Evolutionary conservation across 805 yeast species (phyloP).

Genomic region (Nadsonia fulvescens): DNA sequence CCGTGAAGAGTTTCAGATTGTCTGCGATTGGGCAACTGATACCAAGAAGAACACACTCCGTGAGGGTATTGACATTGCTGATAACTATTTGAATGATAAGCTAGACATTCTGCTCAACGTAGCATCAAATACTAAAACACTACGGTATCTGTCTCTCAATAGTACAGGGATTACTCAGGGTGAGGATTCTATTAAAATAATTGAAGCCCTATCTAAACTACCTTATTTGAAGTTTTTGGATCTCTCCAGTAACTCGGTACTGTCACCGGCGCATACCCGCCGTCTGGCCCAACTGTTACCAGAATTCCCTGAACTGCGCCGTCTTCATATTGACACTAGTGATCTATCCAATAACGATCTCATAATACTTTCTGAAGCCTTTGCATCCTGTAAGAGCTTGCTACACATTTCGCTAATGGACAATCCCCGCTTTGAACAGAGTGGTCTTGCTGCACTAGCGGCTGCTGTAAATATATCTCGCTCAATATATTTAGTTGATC

Average conservation of each 20-base stretch:
- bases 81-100: slow-evolving; percentile 36
- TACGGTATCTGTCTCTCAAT: slow-evolving; percentile 42
- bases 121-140: slow-evolving; percentile 13
- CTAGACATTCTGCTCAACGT: slow-evolving; percentile 9
- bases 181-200: slow-evolving; percentile 18
- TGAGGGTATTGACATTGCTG: slow-evolving; percentile 69
- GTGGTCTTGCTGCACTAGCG: slow-evolving; percentile 47
- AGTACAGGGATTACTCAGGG: slow-evolving; percentile 38
- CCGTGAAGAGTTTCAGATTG: slow-evolving; percentile 34
- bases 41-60: slow-evolving; percentile 22
- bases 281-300: slow-evolving; percentile 51
- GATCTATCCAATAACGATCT: slow-evolving; percentile 38
- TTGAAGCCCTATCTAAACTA: slow-evolving; percentile 29
- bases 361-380: slow-evolving; percentile 41
- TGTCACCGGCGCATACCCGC: slow-evolving; percentile 46
- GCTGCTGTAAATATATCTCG: slow-evolving; percentile 50
- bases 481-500: slow-evolving; percentile 48
- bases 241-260: slow-evolving; percentile 45
- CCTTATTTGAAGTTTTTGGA: slow-evolving; percentile 53
- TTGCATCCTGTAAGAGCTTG: slow-evolving; percentile 49
- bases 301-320: slow-evolving; percentile 37
- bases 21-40: slow-evolving; percentile 40
- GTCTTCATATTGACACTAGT: slow-evolving; percentile 60
- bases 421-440: slow-evolving; percentile 35
- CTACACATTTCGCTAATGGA: slow-evolving; percentile 56